phyloP scores from a whole-genome alignment of 2,329 filamentous ascomycete species.

The Tolypocladium capitatum region DNA sequence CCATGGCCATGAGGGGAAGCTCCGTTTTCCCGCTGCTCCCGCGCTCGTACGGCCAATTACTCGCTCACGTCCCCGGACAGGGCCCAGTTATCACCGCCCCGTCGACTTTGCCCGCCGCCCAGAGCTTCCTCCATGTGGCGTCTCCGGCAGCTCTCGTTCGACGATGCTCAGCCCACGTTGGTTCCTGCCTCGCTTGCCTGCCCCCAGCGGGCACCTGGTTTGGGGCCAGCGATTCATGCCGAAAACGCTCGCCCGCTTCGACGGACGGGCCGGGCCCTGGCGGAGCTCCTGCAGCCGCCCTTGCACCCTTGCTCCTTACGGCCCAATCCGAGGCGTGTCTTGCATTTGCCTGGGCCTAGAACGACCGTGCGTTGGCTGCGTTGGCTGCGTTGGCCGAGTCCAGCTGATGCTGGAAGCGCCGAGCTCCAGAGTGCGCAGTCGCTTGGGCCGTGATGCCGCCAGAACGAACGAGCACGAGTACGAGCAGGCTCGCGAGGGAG shows the following conservation, averaged over 20 bases:
- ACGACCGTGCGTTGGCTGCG: background rate
- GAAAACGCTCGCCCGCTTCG: no score
- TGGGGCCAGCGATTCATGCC: background rate
- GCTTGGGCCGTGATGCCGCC: no score
- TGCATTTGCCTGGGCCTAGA: background rate
- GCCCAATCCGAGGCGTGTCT: background rate
- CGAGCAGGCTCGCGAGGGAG: no score
- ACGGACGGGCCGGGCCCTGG: background rate
- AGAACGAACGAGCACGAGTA: no score
- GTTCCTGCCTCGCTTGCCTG: no score
- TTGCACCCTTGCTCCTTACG: no score
- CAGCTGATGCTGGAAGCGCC: background rate
- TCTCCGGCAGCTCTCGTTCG: background rate
- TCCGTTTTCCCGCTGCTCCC: background rate
- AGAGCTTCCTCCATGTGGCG: background rate
- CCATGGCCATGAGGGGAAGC: background rate
- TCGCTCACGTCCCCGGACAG: background rate
- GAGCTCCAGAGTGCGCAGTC: no score
- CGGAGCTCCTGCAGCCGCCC: background rate
- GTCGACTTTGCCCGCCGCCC: background rate
- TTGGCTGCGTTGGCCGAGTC: background rate
- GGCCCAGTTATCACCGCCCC: background rate
- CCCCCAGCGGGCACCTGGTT: background rate
- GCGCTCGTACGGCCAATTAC: background rate
- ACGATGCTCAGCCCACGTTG: no score